Evolutionary conservation across 2,329 filamentous ascomycete species (phyloP), one percentile per base, ranked within the genome.

Genomic region (Boeremia exigua): DNA sequence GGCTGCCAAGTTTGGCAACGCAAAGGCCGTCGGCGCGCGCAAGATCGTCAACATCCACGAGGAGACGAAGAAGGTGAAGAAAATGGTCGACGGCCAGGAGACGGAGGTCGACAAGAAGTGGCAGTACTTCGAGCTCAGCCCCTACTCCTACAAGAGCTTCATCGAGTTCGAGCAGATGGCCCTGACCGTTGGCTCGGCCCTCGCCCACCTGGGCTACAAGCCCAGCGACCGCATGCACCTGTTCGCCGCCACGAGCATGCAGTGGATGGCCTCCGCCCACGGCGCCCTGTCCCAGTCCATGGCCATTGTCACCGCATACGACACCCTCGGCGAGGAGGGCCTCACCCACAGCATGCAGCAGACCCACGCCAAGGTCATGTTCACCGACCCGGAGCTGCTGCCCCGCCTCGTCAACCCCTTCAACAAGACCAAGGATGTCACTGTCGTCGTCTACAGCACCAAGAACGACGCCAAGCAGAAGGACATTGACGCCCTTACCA

Each of bases 291-390:
- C 92, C 14, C 94, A 98, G 77, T 93, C 91, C 39, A 86, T 97
- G 74, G 87, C 91, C 56, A 93, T 97, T 64, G 94, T 97, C 46
- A 98, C 94, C 40, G 92, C 93, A 46, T 97, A 97, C 77, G 93
- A 97, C 76, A 96, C 92, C 28, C 88, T 97, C 39, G 93, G 93
- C 49, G 85, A 91, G 68, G 86, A 88, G 59, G 93, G 92, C 42
- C 84, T 97, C 60, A 87, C 89, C 79, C 92, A 96, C 80, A 96
- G 92, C 3, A 84, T 97, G 61, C 82, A 87, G 19, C 90, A 96
- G 78, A 95, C 92, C 48, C 82, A 87, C 59, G 89, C 91, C 48
- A 87, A 87, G 67, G 88, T 88, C 75, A 94, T 97, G 81, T 96
- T 93, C 78, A 84, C 92, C 60, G 93, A 97, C 72, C 89, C 93